Percentiles rank a stretch among this genome's conserved stretches.
Conservation (phyloP, 2,329 filamentous ascomycete species). For the Trichoderma asperellum region DNA sequence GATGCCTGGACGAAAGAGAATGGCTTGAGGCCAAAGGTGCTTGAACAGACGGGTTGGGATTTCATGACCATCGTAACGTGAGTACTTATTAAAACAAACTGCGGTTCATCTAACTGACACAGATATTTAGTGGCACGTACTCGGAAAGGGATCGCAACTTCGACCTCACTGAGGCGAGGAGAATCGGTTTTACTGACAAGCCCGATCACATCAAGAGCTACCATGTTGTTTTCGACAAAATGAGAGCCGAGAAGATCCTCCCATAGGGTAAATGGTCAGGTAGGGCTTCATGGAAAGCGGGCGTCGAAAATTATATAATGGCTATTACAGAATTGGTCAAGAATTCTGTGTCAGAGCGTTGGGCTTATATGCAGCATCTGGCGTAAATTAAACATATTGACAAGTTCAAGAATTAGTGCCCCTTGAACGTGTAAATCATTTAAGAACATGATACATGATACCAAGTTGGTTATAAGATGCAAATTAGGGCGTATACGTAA, state of each 20-base stretch:
- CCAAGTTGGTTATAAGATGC: too few relatives aligned
- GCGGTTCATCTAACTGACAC: neutral
- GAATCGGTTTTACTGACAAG: neutral
- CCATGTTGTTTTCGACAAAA: neutral
- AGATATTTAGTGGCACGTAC: neutral
- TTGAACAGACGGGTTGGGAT: neutral
- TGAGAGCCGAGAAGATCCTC: neutral
- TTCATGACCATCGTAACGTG: neutral
- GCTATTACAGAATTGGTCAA: neutral
- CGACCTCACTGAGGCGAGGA: neutral
- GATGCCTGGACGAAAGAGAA: neutral
- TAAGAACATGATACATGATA: too few relatives aligned
- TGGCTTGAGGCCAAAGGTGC: neutral
- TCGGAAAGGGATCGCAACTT: neutral
- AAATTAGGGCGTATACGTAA: too few relatives aligned
- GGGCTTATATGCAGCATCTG: too few relatives aligned
- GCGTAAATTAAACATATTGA: neutral
- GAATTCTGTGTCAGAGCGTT: neutral
- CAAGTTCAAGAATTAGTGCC: neutral
- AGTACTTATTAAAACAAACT: neutral
- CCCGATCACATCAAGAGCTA: neutral
- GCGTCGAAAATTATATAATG: neutral
- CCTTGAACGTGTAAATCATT: too few relatives aligned
- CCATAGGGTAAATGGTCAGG: neutral
- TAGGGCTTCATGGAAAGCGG: neutral